These are phyloP conservation scores for Phyllachora maydis DNA, from an alignment of 2,329 filamentous ascomycete genomes.

Conservation along the genomic window DNA sequence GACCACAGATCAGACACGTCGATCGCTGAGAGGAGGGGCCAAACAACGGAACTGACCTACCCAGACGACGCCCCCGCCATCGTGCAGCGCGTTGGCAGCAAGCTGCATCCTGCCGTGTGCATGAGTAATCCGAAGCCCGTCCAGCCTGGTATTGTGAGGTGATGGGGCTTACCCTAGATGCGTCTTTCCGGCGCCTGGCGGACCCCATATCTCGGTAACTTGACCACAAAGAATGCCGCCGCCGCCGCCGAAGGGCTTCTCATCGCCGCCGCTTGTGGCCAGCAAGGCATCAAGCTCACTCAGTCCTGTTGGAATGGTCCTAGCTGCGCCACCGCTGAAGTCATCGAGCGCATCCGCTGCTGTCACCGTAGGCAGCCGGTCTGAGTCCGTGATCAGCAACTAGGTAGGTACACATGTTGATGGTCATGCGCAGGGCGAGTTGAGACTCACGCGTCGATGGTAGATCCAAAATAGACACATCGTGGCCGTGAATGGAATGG, in stretches of 20 bases:
- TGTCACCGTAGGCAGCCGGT: conserved; percentile 58
- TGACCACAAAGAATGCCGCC: conserved; percentile 54
- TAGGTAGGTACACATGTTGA: conserved; percentile 1
- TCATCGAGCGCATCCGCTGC: conserved; percentile 51
- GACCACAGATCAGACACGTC: no score
- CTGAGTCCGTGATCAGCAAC: conserved; percentile 17
- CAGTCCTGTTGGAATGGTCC: conserved; percentile 34
- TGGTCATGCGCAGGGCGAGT: conserved; percentile 1
- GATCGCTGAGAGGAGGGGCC: conserved; percentile 3
- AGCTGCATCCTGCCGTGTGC: conserved; percentile 40
- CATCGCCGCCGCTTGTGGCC: conserved; percentile 3
- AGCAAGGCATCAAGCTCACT: conserved; percentile 24
- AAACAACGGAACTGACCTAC: conserved; percentile 39
- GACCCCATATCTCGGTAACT: conserved; percentile 74
- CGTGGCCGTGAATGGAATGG: conserved; percentile 35
- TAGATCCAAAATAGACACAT: conserved; percentile 38
- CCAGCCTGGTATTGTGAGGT: conserved; percentile 4
- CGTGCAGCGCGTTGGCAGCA: conserved; percentile 37
- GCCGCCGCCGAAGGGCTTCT: conserved; percentile 6
- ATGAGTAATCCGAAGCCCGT: not conserved
- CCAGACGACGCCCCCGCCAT: conserved; percentile 52
- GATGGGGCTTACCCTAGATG: conserved; percentile 60
- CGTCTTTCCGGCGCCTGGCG: conserved; percentile 72
- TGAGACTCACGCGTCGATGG: conserved; percentile 23
- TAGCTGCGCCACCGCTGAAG: conserved; percentile 26